Percentiles rank a stretch among this genome's conserved stretches.
Evolutionary conservation across 176 grass and related monocot species (phyloP).

Genomic region (Saccharum spontaneum): DNA sequence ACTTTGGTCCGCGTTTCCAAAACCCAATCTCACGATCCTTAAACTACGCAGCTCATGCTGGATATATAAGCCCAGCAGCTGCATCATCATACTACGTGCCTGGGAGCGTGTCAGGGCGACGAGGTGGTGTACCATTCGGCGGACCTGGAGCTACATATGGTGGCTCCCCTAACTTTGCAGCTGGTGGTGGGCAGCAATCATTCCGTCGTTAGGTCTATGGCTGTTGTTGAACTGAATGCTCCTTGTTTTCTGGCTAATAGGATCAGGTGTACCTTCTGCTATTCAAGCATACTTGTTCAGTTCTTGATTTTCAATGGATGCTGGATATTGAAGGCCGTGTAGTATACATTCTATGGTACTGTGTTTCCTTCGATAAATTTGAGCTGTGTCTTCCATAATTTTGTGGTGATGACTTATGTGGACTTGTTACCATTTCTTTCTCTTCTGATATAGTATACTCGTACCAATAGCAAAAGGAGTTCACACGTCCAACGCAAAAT

Average conservation of each 20-base stretch:
- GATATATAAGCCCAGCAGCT: constrained; percentile 20
- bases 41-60: constrained; percentile 7
- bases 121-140: constrained; percentile 22
- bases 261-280: neutral
- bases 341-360: neutral
- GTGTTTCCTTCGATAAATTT: neutral
- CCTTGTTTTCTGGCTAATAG: constrained; percentile 27
- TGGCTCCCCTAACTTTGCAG: neutral
- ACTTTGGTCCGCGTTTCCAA: constrained; percentile 30
- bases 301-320: neutral
- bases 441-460: neutral
- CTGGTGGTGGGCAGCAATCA: constrained; percentile 26
- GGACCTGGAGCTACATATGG: constrained; percentile 40
- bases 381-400: neutral
- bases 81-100: constrained; percentile 22
- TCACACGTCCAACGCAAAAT: no score
- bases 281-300: neutral
- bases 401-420: neutral
- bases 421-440: neutral
- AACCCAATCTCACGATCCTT: constrained; percentile 50
- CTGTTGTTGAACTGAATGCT: constrained; percentile 18
- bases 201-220: constrained; percentile 26
- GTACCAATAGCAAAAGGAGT: no score
- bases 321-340: constrained; percentile 1
- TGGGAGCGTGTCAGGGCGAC: constrained; percentile 9